Conservation (phyloP, 2,329 filamentous ascomycete species). For the Aspergillus oerlinghausenensis region DNA sequence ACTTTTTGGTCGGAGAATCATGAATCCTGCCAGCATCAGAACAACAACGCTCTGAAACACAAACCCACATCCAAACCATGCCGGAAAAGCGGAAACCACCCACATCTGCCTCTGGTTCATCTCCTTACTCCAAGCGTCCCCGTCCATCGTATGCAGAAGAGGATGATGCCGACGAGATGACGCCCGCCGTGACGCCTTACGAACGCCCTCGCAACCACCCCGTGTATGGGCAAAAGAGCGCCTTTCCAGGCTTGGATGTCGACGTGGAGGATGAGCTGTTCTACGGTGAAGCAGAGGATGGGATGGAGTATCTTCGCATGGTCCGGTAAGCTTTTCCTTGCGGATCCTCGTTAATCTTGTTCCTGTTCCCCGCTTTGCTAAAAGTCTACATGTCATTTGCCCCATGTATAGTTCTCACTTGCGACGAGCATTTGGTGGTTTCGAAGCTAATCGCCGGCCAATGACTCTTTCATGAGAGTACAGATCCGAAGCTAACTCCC, state of each 20-base stretch:
- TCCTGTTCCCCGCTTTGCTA: slow-evolving; percentile 17
- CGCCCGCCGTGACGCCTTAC: slow-evolving; percentile 14
- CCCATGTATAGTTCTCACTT: slow-evolving; percentile 10
- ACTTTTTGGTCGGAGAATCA: background rate
- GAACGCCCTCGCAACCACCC: slow-evolving; percentile 52
- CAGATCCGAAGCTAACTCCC: slow-evolving; percentile 69
- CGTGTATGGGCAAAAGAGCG: slow-evolving; percentile 66
- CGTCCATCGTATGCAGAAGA: slow-evolving; percentile 28
- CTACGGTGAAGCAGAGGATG: slow-evolving; percentile 64
- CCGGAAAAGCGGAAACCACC: slow-evolving; percentile 31
- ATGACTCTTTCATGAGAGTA: slow-evolving; percentile 11
- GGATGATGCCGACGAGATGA: slow-evolving; percentile 22
- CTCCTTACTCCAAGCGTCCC: slow-evolving; percentile 26
- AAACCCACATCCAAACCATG: slow-evolving; percentile 19
- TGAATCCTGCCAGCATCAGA: slow-evolving; percentile 2
- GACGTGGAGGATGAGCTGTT: slow-evolving; percentile 53
- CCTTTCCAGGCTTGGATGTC: slow-evolving; percentile 59
- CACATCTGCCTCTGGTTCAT: slow-evolving; percentile 9
- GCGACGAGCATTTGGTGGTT: background rate
- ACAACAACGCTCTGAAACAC: background rate
- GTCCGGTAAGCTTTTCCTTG: slow-evolving; percentile 56
- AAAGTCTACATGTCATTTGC: slow-evolving; percentile 12
- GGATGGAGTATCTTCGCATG: slow-evolving; percentile 65
- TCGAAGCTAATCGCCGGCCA: slow-evolving; percentile 13
- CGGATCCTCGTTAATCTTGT: slow-evolving; percentile 16